These are phyloP conservation scores for Melocanna baccifera DNA, from an alignment of 176 grass and related monocot genomes.

Conservation along the genomic window DNA sequence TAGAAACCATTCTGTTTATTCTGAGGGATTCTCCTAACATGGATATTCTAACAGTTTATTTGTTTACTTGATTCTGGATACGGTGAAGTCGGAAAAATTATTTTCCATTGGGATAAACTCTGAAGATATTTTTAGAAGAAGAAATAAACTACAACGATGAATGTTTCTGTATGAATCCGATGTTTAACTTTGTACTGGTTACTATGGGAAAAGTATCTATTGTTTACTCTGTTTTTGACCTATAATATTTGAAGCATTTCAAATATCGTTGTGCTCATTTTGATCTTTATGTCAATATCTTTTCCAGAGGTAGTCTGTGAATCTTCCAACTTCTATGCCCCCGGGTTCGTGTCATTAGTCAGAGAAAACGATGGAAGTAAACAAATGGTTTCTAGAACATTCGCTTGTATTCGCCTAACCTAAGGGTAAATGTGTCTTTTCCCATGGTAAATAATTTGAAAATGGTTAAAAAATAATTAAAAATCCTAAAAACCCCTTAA, in stretches of 20 bases:
- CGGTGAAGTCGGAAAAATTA: neutral
- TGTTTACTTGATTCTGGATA: conserved; percentile 1
- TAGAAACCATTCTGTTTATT: no score
- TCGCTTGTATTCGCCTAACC: no score
- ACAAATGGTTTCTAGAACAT: no score
- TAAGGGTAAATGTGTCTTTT: no score
- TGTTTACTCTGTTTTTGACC: neutral
- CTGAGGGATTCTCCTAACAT: no score
- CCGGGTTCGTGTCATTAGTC: neutral
- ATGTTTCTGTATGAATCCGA: neutral
- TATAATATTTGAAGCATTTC: neutral
- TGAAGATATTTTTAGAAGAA: no score
- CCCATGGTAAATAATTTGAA: no score
- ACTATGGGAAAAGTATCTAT: neutral
- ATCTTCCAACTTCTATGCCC: neutral
- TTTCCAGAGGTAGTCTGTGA: conserved; percentile 32
- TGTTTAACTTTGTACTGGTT: neutral
- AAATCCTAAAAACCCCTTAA: no score
- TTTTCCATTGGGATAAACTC: no score
- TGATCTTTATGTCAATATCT: conserved; percentile 4
- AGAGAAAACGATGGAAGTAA: conserved; percentile 41
- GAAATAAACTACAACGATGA: neutral
- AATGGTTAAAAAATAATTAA: no score
- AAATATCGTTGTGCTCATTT: neutral
- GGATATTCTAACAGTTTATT: no score